These are phyloP conservation scores for Zanthoxylum bungeanum DNA, from an alignment of 345 rosid species.

Conservation along the genomic window DNA sequence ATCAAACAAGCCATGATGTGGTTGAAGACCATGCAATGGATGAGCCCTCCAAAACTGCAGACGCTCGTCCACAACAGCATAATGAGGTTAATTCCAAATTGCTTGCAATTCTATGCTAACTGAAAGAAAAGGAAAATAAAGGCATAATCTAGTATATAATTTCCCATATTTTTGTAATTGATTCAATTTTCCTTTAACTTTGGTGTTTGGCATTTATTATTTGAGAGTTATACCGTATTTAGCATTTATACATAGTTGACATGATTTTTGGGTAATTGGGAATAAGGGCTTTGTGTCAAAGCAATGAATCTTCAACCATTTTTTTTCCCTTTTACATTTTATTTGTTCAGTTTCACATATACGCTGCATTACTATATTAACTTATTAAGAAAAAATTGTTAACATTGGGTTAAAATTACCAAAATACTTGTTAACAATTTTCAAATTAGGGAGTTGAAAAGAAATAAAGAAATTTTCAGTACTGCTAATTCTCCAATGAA, in stretches of 20 bases:
- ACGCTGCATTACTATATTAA: not conserved
- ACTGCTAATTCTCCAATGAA: not conserved
- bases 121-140: not conserved
- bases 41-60: slow-evolving; percentile 27
- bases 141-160: not conserved
- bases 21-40: slow-evolving; percentile 29
- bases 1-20: slow-evolving; percentile 26
- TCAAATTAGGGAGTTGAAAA: not conserved
- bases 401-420: not conserved
- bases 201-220: not conserved
- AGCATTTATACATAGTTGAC: not conserved
- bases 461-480: too few species aligned
- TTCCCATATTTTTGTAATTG: not conserved
- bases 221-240: not conserved
- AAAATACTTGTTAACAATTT: not conserved
- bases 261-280: not conserved
- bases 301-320: not conserved
- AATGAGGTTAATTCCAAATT: slow-evolving; percentile 27
- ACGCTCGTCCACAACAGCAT: slow-evolving; percentile 25
- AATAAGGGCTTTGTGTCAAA: not conserved
- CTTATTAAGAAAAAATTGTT: not conserved
- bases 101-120: not conserved
- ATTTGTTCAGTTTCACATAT: not conserved
- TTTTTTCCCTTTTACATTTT: too few species aligned
- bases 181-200: not conserved